Percentiles rank a stretch among this genome's conserved stretches.
These are phyloP conservation scores for Nyssa sinensis DNA, from an alignment of 148 eudicot genomes.

Conservation along the genomic window DNA sequence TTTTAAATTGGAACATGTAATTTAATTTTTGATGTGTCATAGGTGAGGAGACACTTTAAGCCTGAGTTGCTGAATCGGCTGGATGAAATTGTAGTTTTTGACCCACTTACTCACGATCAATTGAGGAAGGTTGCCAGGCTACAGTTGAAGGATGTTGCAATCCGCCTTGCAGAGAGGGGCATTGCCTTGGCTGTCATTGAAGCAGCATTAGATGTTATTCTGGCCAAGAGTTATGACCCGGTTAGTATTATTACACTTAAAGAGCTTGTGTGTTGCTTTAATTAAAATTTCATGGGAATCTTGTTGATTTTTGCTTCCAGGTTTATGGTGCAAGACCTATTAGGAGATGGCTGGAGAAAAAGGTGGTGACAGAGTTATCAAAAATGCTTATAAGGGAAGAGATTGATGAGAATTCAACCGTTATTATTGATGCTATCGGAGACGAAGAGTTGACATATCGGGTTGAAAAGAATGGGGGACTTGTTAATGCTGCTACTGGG, in stretches of 20 bases:
- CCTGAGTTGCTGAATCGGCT: slow-evolving; percentile 77
- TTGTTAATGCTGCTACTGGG: slow-evolving; percentile 71
- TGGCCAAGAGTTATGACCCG: slow-evolving; percentile 83
- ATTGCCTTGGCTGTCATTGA: slow-evolving; percentile 76
- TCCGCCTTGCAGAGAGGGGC: slow-evolving; percentile 79
- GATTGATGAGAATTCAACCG: slow-evolving; percentile 79
- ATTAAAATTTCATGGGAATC: background rate
- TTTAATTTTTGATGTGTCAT: background rate
- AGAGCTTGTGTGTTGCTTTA: background rate
- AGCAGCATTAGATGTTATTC: slow-evolving; percentile 73
- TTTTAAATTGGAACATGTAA: background rate
- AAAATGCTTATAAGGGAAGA: slow-evolving; percentile 64
- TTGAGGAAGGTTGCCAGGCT: slow-evolving; percentile 65
- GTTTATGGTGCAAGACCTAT: slow-evolving; percentile 92
- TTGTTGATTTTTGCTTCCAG: slow-evolving; percentile 29
- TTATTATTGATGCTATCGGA: slow-evolving; percentile 54
- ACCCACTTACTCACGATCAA: slow-evolving; percentile 84
- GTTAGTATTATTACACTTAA: slow-evolving; percentile 34
- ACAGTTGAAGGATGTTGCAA: slow-evolving; percentile 81
- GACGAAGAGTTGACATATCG: slow-evolving; percentile 43
- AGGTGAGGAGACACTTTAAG: slow-evolving; percentile 83
- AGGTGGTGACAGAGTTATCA: slow-evolving; percentile 74
- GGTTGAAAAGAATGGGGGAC: slow-evolving; percentile 75
- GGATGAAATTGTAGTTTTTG: slow-evolving; percentile 84
- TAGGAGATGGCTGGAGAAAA: slow-evolving; percentile 88